These are phyloP conservation scores for Claviceps lovelessii DNA, from an alignment of 2,329 filamentous ascomycete genomes.

Conservation along the genomic window DNA sequence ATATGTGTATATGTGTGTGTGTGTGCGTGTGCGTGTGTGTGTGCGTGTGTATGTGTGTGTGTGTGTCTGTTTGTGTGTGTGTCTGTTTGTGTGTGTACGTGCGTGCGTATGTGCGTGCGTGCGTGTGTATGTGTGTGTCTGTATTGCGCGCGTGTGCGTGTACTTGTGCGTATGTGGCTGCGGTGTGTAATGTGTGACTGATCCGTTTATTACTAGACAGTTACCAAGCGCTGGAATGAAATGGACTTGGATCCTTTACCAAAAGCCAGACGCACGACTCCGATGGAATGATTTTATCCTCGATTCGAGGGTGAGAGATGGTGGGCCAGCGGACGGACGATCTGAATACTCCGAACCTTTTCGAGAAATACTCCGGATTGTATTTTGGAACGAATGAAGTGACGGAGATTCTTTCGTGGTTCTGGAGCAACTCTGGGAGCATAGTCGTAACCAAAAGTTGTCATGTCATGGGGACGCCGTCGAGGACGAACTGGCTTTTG, in stretches of 20 bases:
- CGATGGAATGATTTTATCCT: not conserved
- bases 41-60: no score
- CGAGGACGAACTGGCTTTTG: not conserved
- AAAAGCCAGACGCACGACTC: not conserved
- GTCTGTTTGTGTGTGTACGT: no score
- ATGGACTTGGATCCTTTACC: not conserved
- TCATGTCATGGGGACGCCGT: not conserved
- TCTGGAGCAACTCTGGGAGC: not conserved
- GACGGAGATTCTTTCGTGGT: not conserved
- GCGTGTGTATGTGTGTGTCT: slow-evolving; percentile 20
- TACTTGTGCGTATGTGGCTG: slow-evolving; percentile 21
- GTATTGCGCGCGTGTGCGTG: not conserved
- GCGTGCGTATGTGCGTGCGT: not conserved
- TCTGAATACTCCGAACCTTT: not conserved
- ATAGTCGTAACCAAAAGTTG: slow-evolving; percentile 1
- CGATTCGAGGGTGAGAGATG: not conserved
- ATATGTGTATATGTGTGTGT: not conserved
- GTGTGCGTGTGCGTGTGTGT: no score
- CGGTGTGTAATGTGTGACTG: not conserved
- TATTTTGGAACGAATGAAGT: not conserved
- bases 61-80: no score
- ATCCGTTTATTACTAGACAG: not conserved
- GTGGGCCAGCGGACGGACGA: not conserved
- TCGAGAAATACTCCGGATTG: not conserved
- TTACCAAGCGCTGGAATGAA: not conserved